These are phyloP conservation scores for Phytopythium delawarense DNA, from an alignment of 352 stramenopile species.

Conservation along the genomic window DNA sequence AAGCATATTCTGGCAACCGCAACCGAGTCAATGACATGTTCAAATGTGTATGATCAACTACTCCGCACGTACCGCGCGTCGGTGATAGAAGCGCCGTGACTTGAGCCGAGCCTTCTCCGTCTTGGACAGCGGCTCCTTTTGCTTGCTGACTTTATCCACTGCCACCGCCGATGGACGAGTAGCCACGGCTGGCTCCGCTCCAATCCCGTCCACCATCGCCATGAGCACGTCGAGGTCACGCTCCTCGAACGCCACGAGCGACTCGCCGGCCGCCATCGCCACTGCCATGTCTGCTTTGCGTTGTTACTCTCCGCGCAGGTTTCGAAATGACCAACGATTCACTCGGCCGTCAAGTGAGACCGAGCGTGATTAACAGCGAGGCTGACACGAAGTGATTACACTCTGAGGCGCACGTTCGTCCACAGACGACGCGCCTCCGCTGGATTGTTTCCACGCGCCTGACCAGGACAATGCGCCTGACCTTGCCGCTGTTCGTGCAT, in stretches of 20 bases:
- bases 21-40: neutral
- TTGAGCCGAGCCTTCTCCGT: slow-evolving; percentile 6
- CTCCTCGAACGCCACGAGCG: neutral
- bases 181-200: neutral
- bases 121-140: neutral
- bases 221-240: neutral
- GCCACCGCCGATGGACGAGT: no score
- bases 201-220: neutral
- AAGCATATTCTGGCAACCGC: neutral
- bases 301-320: neutral
- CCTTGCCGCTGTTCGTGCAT: no score
- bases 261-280: neutral
- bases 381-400: neutral
- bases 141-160: neutral
- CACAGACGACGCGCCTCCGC: no score
- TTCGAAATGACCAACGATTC: neutral
- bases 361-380: neutral
- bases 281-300: neutral
- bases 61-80: neutral
- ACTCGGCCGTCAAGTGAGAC: neutral
- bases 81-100: slow-evolving; percentile 5
- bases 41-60: neutral
- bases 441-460: no score
- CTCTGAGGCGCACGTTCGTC: no score
- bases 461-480: no score